Conservation (phyloP, 2,329 filamentous ascomycete species). For the Calonectria pseudoturangicola region DNA sequence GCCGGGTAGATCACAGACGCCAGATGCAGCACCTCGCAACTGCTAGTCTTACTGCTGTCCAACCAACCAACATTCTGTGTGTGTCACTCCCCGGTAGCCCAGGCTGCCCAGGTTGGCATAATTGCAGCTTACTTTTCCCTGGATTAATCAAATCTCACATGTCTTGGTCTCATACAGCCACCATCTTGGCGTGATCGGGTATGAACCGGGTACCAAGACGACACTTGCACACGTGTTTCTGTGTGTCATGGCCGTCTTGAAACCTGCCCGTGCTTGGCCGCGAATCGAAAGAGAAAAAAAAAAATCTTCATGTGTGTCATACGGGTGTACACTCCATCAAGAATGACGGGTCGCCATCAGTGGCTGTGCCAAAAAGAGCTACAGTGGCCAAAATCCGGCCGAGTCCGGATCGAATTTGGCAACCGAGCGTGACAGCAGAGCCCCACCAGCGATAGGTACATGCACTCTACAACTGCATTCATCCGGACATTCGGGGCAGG, state of each 20-base stretch:
- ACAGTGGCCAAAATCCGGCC: slow-evolving; percentile 41
- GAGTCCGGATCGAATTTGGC: slow-evolving; percentile 44
- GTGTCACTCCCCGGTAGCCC: background rate
- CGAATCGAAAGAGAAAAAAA: slow-evolving; percentile 22
- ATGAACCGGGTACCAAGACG: slow-evolving; percentile 29
- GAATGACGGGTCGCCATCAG: slow-evolving; percentile 29
- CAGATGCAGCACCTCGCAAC: slow-evolving; percentile 32
- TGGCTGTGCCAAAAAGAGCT: slow-evolving; percentile 43
- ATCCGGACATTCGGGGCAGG: slow-evolving; percentile 21
- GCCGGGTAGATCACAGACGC: slow-evolving; percentile 33
- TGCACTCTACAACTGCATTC: slow-evolving; percentile 13
- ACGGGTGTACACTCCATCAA: slow-evolving; percentile 31
- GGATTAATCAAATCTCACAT: slow-evolving; percentile 29
- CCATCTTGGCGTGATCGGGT: slow-evolving; percentile 25
- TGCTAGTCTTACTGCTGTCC: slow-evolving; percentile 8
- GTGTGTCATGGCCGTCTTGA: slow-evolving; percentile 18
- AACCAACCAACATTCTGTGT: background rate
- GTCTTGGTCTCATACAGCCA: slow-evolving; percentile 31
- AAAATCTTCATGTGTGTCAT: slow-evolving; percentile 40
- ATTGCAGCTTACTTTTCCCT: slow-evolving; percentile 15
- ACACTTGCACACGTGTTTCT: slow-evolving; percentile 21
- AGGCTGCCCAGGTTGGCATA: slow-evolving; percentile 10
- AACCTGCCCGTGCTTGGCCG: background rate
- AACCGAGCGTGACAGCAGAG: slow-evolving; percentile 9
- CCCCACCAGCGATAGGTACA: slow-evolving; percentile 31